Evolutionary conservation across 306 rosid genomes (phyloP).

Genomic region (Acacia melanoxylon): DNA sequence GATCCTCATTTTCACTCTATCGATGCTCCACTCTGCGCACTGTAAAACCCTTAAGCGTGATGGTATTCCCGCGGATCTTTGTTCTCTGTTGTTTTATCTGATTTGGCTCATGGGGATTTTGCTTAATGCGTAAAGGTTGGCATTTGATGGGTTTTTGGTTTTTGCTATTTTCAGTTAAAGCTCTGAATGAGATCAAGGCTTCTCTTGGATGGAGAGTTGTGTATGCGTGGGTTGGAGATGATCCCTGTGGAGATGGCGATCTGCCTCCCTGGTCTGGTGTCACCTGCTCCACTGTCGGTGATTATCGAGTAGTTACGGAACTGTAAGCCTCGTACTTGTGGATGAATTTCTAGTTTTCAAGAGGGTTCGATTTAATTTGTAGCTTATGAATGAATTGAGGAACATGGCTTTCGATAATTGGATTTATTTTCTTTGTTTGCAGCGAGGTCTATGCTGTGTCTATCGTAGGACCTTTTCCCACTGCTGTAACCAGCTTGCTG

Average conservation of each 20-base stretch:
- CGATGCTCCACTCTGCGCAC: conserved; percentile 46
- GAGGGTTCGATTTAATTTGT: not conserved
- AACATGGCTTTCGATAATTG: not conserved
- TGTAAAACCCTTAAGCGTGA: conserved; percentile 97
- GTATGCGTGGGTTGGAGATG: conserved; percentile 99
- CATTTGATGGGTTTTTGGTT: not conserved
- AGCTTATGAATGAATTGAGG: not conserved
- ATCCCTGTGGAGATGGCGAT: conserved; percentile 98
- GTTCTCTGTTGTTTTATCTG: not conserved
- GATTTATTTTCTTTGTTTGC: conserved; percentile 30
- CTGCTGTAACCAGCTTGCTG: conserved; percentile 95
- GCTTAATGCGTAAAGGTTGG: conserved; percentile 11
- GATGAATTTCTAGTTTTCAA: not conserved
- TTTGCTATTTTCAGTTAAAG: conserved; percentile 68
- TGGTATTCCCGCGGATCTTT: conserved; percentile 47
- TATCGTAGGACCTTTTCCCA: conserved; percentile 97
- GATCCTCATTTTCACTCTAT: conserved; percentile 35
- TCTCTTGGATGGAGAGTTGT: conserved; percentile 99
- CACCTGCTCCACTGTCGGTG: conserved; percentile 95
- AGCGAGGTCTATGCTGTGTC: conserved; percentile 99
- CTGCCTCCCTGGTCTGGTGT: conserved; percentile 98
- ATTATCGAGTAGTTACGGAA: conserved; percentile 93
- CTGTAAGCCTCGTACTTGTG: conserved; percentile 49
- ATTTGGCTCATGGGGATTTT: not conserved
- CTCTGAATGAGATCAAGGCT: conserved; percentile 97